These are phyloP conservation scores for Amanita exitialis DNA, from an alignment of 768 basidiomycete genomes.

Conservation along the genomic window DNA sequence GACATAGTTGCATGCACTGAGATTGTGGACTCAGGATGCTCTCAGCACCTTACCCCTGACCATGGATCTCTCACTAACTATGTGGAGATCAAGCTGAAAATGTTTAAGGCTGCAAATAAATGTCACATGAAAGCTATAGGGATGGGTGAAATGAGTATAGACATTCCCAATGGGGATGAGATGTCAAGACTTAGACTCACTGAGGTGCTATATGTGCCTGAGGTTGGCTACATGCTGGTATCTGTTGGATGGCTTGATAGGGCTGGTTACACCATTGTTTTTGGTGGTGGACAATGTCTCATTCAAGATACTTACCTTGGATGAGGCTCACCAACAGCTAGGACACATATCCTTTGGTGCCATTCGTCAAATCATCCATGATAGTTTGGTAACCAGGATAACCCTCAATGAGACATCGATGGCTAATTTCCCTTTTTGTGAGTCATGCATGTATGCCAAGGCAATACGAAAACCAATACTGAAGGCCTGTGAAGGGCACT, in stretches of 20 bases:
- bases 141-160: too few species aligned
- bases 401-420: not conserved
- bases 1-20: not conserved
- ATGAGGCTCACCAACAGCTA: too few species aligned
- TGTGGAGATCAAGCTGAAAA: not conserved
- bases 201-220: too few species aligned
- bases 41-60: too few species aligned
- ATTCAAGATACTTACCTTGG: not conserved
- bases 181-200: too few species aligned
- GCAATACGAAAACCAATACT: constrained; percentile 11
- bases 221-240: not conserved
- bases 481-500: constrained; percentile 9
- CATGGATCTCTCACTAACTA: too few species aligned
- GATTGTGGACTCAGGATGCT: too few species aligned
- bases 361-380: not conserved
- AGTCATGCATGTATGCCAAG: constrained; percentile 23
- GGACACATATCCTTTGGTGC: too few species aligned
- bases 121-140: constrained; percentile 4
- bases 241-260: constrained; percentile 16
- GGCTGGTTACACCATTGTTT: constrained; percentile 15
- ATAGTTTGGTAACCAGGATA: not conserved
- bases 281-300: constrained; percentile 18
- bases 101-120: constrained; percentile 21
- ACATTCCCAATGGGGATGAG: not conserved
- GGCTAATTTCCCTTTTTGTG: constrained; percentile 12